Conservation (phyloP, 2,329 filamentous ascomycete genomes). For the Coniochaeta ligniaria region DNA sequence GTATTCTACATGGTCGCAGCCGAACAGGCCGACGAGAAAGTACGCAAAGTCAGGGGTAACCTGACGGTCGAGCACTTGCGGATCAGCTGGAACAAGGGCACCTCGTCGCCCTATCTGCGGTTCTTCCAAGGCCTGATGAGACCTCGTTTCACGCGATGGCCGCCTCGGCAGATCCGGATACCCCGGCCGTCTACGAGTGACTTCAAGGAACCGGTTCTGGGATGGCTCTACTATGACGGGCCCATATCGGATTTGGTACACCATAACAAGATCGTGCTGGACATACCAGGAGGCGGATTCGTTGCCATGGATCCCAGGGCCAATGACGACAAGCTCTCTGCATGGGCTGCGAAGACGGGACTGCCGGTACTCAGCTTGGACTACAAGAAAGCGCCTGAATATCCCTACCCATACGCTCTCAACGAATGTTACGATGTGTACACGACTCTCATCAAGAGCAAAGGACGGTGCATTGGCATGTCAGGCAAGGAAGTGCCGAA, state of each 20-base stretch:
- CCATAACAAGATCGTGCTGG: conserved; percentile 73
- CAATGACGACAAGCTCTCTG: conserved; percentile 88
- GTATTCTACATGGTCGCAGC: conserved; percentile 88
- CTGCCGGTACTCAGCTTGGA: conserved; percentile 87
- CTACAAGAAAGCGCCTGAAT: conserved; percentile 81
- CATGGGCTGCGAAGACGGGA: conserved; percentile 84
- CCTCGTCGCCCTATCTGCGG: conserved; percentile 68
- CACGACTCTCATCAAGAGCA: conserved; percentile 61
- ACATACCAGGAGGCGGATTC: conserved; percentile 90
- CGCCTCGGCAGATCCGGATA: conserved; percentile 77
- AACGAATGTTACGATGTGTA: conserved; percentile 89
- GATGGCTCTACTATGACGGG: conserved; percentile 93
- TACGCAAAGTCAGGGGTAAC: conserved; percentile 78
- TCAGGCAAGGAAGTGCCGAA: conserved; percentile 59
- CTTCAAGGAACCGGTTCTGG: conserved; percentile 75
- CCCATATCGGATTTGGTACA: conserved; percentile 69
- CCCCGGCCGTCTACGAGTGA: conserved; percentile 71
- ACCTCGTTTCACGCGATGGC: conserved; percentile 73
- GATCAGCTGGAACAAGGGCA: conserved; percentile 93
- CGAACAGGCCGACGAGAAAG: conserved; percentile 93
- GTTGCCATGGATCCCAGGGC: conserved; percentile 95
- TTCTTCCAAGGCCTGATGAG: conserved; percentile 67
- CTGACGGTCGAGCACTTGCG: conserved; percentile 87
- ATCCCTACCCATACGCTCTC: conserved; percentile 76
- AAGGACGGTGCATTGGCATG: conserved; percentile 70